Evolutionary conservation across 2,329 filamentous ascomycete species (phyloP).

Genomic region (Lecanoromycetidae sp.): DNA sequence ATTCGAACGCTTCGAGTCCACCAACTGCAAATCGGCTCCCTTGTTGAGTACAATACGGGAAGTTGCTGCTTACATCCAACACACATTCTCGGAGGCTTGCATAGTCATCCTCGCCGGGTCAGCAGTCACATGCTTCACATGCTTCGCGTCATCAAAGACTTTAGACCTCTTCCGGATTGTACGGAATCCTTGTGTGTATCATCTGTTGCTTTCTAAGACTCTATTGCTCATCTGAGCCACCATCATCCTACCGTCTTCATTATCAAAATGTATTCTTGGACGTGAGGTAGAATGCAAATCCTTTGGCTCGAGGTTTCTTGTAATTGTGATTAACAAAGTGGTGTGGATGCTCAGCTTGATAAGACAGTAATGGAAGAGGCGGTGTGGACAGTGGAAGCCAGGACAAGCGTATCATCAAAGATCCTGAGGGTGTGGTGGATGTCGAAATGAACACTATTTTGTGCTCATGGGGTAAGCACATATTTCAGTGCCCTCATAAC

Average conservation of each 20-base stretch:
- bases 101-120: neutral
- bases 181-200: neutral
- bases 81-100: neutral
- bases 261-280: no score
- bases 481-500: no score
- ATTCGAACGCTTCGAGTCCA: no score
- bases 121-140: neutral
- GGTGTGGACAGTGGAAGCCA: neutral
- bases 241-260: neutral
- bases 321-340: neutral
- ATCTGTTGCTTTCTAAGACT: neutral
- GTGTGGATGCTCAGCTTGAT: neutral
- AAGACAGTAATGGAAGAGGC: neutral
- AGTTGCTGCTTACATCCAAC: neutral
- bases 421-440: neutral
- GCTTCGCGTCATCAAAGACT: neutral
- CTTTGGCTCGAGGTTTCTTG: neutral
- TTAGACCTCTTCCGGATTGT: neutral
- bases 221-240: neutral
- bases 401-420: neutral
- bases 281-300: no score
- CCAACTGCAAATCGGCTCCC: no score
- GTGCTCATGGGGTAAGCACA: no score
- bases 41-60: neutral
- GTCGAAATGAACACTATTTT: neutral